phyloP scores from a whole-genome alignment of 352 stramenopile genomes.

The Phytopythium kandeliae region DNA sequence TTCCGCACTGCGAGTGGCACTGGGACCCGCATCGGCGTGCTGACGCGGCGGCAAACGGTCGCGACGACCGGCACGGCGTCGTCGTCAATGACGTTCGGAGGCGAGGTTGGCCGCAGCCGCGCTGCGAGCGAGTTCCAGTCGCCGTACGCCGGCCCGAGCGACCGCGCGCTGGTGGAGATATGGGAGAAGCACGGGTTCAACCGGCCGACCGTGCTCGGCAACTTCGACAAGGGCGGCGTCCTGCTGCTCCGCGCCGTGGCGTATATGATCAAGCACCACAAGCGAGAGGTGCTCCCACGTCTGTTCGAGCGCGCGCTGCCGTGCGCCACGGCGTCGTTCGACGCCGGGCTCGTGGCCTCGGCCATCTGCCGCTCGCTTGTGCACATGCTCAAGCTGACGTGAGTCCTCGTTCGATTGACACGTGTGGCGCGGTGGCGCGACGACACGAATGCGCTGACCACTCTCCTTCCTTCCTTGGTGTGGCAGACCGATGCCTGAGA shows the following conservation, averaged over 20 bases:
- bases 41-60: neutral
- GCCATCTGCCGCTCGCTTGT: constrained; percentile 69
- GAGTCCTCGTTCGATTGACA: constrained; percentile 14
- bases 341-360: constrained; percentile 59
- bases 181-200: constrained; percentile 83
- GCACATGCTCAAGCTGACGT: constrained; percentile 70
- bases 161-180: constrained; percentile 34
- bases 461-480: constrained; percentile 7
- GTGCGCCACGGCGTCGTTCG: constrained; percentile 46
- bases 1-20: constrained; percentile 16
- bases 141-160: constrained; percentile 8
- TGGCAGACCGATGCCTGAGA: constrained; percentile 43
- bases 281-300: constrained; percentile 24
- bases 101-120: neutral
- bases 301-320: constrained; percentile 53
- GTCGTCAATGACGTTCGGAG: neutral
- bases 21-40: constrained; percentile 14
- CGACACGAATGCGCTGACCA: no score
- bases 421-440: no score
- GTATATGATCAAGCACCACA: constrained; percentile 62
- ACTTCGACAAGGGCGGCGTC: constrained; percentile 77
- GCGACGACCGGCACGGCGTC: neutral
- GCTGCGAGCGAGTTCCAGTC: neutral
- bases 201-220: constrained; percentile 44
- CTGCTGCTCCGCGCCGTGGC: constrained; percentile 56